Conservation (phyloP, 208 protist genomes). For the Trypanosoma lewisi region DNA sequence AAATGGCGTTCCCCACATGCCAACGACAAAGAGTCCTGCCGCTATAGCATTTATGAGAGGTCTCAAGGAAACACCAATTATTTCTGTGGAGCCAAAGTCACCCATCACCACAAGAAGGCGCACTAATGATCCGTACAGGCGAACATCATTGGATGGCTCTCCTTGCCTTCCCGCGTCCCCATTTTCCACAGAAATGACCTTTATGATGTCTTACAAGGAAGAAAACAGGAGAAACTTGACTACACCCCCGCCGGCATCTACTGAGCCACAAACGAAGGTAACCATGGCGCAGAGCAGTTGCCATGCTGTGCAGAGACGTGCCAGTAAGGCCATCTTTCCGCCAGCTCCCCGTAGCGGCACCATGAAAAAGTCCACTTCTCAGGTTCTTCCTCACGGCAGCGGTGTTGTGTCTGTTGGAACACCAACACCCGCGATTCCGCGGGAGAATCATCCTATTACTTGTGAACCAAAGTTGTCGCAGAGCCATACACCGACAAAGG, state of each 20-base stretch:
- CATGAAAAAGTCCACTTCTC: neutral
- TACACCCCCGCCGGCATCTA: neutral
- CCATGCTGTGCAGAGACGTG: neutral
- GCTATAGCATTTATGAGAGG: neutral
- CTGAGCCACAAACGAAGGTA: neutral
- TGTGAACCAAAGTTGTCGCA: neutral
- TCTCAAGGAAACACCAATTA: conserved; percentile 2
- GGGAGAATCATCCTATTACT: neutral
- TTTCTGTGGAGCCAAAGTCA: conserved; percentile 18
- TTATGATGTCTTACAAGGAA: conserved; percentile 58
- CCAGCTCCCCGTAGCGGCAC: neutral
- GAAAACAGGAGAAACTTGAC: neutral
- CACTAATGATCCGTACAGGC: conserved; percentile 53
- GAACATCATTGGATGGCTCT: conserved; percentile 6
- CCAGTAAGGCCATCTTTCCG: neutral
- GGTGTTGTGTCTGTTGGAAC: neutral
- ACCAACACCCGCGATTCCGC: neutral
- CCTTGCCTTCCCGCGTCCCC: conserved; percentile 33
- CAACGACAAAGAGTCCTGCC: neutral
- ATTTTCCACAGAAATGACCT: conserved; percentile 50
- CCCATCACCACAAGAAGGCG: neutral
- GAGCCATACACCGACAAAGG: neutral
- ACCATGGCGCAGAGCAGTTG: neutral
- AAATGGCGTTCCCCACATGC: conserved; percentile 5
- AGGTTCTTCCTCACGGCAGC: neutral